Evolutionary conservation across 352 stramenopile species (phyloP).

Genomic region (Pythium pectinolyticum): DNA sequence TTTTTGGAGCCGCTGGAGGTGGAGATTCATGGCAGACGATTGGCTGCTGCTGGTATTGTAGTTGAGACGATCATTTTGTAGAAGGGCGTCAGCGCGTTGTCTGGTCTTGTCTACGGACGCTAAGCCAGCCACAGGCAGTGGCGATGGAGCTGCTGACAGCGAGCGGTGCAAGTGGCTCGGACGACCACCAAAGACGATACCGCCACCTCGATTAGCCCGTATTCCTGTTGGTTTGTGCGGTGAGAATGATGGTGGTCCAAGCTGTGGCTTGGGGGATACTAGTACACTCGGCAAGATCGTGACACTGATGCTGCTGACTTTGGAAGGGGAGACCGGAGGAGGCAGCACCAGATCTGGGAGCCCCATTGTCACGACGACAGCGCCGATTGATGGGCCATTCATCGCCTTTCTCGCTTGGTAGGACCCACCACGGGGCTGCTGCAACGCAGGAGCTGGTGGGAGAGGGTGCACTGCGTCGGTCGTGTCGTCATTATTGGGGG

Average conservation of each 20-base stretch:
- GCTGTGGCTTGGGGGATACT: background rate
- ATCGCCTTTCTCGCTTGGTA: background rate
- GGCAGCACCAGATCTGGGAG: background rate
- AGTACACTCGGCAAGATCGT: background rate
- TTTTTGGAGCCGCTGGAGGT: conserved; percentile 24
- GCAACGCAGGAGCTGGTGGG: conserved; percentile 2
- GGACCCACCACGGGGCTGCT: background rate
- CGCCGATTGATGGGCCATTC: background rate
- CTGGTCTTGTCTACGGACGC: conserved; percentile 17
- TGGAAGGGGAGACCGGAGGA: background rate
- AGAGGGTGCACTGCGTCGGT: background rate
- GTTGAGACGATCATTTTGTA: conserved; percentile 1
- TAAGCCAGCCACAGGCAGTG: background rate
- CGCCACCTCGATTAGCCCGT: no score
- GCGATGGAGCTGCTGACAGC: background rate
- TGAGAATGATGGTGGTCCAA: background rate
- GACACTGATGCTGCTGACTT: background rate
- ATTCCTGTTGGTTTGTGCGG: conserved; percentile 1
- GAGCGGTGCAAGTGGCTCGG: conserved; percentile 6
- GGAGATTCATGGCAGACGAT: conserved; percentile 14
- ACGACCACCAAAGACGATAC: background rate
- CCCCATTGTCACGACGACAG: background rate
- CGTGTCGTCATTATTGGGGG: background rate
- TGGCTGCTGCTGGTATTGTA: background rate
- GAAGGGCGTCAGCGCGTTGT: conserved; percentile 13